Conservation (phyloP, 1,284 basidiomycete species). For the Moesziomyces globuligerus region DNA sequence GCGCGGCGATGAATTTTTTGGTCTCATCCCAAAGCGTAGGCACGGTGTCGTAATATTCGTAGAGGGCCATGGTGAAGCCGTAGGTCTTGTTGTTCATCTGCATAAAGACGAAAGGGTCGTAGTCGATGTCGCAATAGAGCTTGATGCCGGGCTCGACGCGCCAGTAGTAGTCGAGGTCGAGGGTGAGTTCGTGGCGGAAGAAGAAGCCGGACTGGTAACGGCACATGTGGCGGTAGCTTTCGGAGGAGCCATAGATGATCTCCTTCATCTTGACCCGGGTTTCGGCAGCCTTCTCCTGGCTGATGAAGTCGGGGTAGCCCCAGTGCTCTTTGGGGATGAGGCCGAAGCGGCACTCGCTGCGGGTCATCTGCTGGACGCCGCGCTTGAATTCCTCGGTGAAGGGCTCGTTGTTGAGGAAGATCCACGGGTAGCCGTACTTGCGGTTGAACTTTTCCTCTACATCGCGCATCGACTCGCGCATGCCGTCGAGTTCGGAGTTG, state of each 20-base stretch:
- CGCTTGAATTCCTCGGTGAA: constrained; percentile 68
- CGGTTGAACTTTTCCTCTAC: constrained; percentile 65
- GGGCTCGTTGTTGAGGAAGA: constrained; percentile 68
- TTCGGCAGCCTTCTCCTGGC: constrained; percentile 74
- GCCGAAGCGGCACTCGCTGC: constrained; percentile 73
- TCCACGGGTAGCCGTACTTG: constrained; percentile 68
- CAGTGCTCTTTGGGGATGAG: constrained; percentile 83
- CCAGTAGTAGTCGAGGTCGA: constrained; percentile 92
- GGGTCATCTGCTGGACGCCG: constrained; percentile 63
- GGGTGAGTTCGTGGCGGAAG: constrained; percentile 69
- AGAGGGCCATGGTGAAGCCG: constrained; percentile 82
- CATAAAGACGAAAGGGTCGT: constrained; percentile 90
- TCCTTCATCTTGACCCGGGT: constrained; percentile 77
- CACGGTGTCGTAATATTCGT: constrained; percentile 82
- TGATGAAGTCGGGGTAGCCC: constrained; percentile 80
- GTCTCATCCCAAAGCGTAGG: constrained; percentile 79
- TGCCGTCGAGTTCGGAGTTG: constrained; percentile 63
- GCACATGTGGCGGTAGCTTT: constrained; percentile 74
- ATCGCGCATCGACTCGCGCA: constrained; percentile 61
- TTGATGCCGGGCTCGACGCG: constrained; percentile 81
- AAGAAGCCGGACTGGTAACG: constrained; percentile 91
- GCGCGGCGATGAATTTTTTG: constrained; percentile 75
- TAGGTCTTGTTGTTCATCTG: constrained; percentile 76
- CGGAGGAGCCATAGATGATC: constrained; percentile 84
- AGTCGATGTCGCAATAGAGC: constrained; percentile 80